Conservation (phyloP, 306 rosid genomes). For the Castanospermum australe region DNA sequence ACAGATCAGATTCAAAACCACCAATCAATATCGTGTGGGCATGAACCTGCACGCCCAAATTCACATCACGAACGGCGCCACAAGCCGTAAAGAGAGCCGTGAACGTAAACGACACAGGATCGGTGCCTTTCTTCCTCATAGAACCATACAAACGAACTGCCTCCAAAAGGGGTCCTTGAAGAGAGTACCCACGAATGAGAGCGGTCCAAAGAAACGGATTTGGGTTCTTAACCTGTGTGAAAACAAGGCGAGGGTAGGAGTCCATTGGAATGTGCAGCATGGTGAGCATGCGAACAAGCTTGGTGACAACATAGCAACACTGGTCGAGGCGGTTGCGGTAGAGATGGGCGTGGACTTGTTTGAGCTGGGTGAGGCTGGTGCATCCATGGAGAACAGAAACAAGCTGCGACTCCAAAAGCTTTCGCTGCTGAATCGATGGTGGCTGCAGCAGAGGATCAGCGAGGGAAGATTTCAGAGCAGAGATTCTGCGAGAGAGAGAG, state of each 20-base stretch:
- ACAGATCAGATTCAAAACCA: conserved; percentile 66
- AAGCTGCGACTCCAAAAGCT: conserved; percentile 43
- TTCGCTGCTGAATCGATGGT: conserved; percentile 21
- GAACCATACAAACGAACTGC: conserved; percentile 44
- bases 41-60: conserved; percentile 65
- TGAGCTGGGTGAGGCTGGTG: conserved; percentile 38
- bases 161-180: conserved; percentile 48
- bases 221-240: conserved; percentile 56
- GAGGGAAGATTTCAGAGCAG: conserved; percentile 10
- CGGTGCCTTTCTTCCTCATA: conserved; percentile 46
- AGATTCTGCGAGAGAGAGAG: conserved; percentile 31
- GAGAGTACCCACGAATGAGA: conserved; percentile 64
- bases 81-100: conserved; percentile 69
- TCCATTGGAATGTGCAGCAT: conserved; percentile 43
- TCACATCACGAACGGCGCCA: conserved; percentile 25
- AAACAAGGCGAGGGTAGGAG: conserved; percentile 58
- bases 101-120: conserved; percentile 76
- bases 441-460: neutral
- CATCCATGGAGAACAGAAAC: conserved; percentile 45
- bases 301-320: conserved; percentile 63
- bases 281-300: conserved; percentile 64
- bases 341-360: conserved; percentile 65
- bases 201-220: conserved; percentile 87
- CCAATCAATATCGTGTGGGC: conserved; percentile 69
- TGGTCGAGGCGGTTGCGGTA: conserved; percentile 50